Percentiles rank a stretch among this genome's conserved stretches.
Evolutionary conservation across 176 grass and related monocot species (phyloP).

Genomic region (Oryza coarctata): DNA sequence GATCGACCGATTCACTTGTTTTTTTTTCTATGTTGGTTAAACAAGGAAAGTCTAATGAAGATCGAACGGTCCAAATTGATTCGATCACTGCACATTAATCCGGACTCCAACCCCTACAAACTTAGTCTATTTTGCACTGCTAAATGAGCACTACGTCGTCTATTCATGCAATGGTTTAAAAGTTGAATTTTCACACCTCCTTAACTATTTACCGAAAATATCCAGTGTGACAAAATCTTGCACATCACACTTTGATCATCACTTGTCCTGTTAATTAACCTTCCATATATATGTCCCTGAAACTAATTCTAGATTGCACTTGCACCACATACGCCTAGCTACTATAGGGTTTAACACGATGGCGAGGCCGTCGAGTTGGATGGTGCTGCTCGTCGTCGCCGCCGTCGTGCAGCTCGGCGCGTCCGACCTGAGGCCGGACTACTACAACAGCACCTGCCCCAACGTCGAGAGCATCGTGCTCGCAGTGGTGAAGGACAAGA

Average conservation of each 20-base stretch:
- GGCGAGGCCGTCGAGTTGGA: background rate
- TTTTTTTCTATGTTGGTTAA: no score
- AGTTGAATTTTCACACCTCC: no score
- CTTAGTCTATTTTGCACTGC: no score
- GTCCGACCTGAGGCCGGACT: slow-evolving; percentile 44
- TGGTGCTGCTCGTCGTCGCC: background rate
- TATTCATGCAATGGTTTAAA: no score
- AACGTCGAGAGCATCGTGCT: slow-evolving; percentile 68
- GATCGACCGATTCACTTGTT: no score
- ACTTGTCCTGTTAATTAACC: background rate
- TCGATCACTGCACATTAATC: no score
- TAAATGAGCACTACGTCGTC: no score
- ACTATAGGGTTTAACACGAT: background rate
- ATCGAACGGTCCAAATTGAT: no score
- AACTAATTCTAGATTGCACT: background rate
- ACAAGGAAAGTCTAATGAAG: no score
- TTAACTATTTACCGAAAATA: no score
- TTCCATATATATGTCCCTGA: slow-evolving; percentile 10
- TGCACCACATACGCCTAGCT: background rate
- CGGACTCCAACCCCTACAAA: no score
- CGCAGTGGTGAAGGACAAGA: slow-evolving; percentile 39
- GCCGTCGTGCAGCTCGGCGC: slow-evolving; percentile 27
- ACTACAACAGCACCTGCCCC: slow-evolving; percentile 71
- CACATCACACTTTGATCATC: background rate
- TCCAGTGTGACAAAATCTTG: background rate